Percentiles rank a stretch among this genome's conserved stretches.
Evolutionary conservation across 345 rosid genomes (phyloP).

Genomic region (Microcos paniculata): DNA sequence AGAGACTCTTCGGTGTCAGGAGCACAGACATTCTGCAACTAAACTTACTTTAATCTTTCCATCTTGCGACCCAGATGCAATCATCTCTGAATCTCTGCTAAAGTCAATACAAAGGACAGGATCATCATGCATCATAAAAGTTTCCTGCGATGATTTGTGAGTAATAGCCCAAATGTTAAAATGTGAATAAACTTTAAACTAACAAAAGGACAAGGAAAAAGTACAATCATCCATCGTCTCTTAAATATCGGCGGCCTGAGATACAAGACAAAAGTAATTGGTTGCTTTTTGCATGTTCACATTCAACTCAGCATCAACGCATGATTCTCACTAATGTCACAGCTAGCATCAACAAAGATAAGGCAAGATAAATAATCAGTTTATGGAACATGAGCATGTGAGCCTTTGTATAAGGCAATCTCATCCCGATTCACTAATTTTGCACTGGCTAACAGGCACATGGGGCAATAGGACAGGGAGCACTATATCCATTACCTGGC

Average conservation of each 20-base stretch:
- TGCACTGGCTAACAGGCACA: not conserved
- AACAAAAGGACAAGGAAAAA: conserved; percentile 14
- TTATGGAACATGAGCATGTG: not conserved
- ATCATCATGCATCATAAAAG: conserved; percentile 99
- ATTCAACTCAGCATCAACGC: not conserved
- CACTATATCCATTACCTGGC: not conserved
- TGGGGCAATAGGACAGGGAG: not conserved
- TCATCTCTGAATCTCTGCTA: conserved; percentile 97
- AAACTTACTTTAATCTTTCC: conserved; percentile 88
- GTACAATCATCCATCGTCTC: conserved; percentile 4
- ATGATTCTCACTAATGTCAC: not conserved
- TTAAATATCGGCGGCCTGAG: not conserved
- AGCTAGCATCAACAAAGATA: not conserved
- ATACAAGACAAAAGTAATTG: not conserved
- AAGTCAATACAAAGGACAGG: conserved; percentile 95
- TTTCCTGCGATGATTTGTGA: conserved; percentile 62
- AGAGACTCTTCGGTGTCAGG: not conserved
- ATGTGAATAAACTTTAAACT: not conserved
- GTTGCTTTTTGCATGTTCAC: not conserved
- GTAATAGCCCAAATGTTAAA: conserved; percentile 15
- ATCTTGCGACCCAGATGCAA: conserved; percentile 94
- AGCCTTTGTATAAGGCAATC: not conserved
- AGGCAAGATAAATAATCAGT: not conserved
- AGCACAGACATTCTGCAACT: conserved; percentile 8
- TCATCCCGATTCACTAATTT: not conserved